Conservation (phyloP, 257 asterid species). For the Solanum pimpinellifolium region DNA sequence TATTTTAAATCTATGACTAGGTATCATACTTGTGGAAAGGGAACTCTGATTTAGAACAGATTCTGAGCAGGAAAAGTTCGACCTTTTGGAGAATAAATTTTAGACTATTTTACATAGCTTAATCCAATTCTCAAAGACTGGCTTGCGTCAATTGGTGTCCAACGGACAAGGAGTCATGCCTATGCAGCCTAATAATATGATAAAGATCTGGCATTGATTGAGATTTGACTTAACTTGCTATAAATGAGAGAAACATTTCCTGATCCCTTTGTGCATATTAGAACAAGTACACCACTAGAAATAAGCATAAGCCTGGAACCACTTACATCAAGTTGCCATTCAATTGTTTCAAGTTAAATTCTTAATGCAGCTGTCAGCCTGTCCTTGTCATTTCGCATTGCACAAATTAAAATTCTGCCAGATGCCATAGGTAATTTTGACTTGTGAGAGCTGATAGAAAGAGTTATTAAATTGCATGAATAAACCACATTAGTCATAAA, state of each 20-base stretch:
- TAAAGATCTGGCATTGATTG: not conserved
- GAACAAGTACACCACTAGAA: not conserved
- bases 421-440: not conserved
- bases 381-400: not conserved
- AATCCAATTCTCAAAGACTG: not conserved
- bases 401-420: not conserved
- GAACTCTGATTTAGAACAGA: not conserved
- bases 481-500: not conserved
- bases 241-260: not conserved
- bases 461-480: not conserved
- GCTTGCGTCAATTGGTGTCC: not conserved
- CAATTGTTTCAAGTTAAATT: not conserved
- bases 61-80: not conserved
- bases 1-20: not conserved
- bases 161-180: not conserved
- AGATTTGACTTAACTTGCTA: not conserved
- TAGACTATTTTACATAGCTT: not conserved
- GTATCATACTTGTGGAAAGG: not conserved
- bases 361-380: not conserved
- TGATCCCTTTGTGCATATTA: not conserved
- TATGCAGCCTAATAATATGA: not conserved
- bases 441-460: not conserved
- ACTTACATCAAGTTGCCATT: not conserved
- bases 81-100: not conserved
- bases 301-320: not conserved